Percentiles rank a stretch among this genome's conserved stretches.
phyloP scores from a whole-genome alignment of 2,329 filamentous ascomycete species.

The Fusarium continuum region DNA sequence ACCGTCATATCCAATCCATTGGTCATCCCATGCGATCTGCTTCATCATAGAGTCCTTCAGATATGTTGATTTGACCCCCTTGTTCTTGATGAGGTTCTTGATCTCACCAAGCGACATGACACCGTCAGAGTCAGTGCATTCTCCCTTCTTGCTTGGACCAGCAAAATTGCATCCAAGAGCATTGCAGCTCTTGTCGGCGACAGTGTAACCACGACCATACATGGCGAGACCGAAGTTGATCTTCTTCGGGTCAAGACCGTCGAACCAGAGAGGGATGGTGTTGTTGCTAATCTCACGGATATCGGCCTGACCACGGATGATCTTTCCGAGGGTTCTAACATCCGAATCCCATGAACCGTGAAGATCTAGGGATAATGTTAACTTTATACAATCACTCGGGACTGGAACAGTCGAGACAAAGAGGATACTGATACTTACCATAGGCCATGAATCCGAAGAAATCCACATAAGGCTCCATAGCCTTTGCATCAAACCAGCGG shows the following conservation, averaged over 20 bases:
- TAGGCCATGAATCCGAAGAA: slow-evolving; percentile 53
- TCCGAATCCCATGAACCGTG: slow-evolving; percentile 55
- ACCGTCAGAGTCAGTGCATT: slow-evolving; percentile 44
- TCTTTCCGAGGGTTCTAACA: slow-evolving; percentile 42
- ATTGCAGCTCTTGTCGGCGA: slow-evolving; percentile 42
- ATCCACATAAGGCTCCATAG: slow-evolving; percentile 51
- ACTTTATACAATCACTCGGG: not conserved
- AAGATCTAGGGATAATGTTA: slow-evolving; percentile 36
- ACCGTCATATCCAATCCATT: slow-evolving; percentile 42
- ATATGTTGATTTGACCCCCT: slow-evolving; percentile 27
- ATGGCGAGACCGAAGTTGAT: slow-evolving; percentile 58
- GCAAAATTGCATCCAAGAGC: slow-evolving; percentile 36
- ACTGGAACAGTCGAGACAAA: too few species aligned
- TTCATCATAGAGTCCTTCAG: slow-evolving; percentile 23
- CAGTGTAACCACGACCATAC: slow-evolving; percentile 58
- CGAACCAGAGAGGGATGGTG: slow-evolving; percentile 53
- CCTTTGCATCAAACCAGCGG: slow-evolving; percentile 48
- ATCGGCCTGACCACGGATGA: slow-evolving; percentile 53
- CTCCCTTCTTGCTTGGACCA: slow-evolving; percentile 40
- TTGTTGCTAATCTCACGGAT: slow-evolving; percentile 53
- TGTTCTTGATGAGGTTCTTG: slow-evolving; percentile 39
- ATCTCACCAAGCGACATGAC: slow-evolving; percentile 48
- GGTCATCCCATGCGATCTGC: slow-evolving; percentile 36
- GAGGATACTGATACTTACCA: slow-evolving; percentile 15
- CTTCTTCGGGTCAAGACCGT: slow-evolving; percentile 51